Evolutionary conservation across 108 stramenopile species (phyloP).

Genomic region (Skeletonema potamos): DNA sequence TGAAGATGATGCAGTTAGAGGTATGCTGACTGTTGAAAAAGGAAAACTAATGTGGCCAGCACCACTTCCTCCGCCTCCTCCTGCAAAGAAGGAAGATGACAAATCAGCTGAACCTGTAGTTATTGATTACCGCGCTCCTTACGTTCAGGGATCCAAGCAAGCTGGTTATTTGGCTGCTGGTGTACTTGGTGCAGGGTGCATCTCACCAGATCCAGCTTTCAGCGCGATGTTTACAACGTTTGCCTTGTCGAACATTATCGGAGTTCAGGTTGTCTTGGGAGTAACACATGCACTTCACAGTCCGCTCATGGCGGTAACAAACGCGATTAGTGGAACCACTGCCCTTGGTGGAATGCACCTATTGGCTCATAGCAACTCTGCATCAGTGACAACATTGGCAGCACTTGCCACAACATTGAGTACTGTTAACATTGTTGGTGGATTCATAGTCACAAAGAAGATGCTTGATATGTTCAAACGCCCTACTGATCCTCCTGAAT

Average conservation of each 20-base stretch:
- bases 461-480: constrained; percentile 99
- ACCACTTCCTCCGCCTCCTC: constrained; percentile 75
- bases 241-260: constrained; percentile 92
- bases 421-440: constrained; percentile 95
- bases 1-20: constrained; percentile 94
- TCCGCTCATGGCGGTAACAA: constrained; percentile 98
- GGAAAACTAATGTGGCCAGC: constrained; percentile 93
- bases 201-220: constrained; percentile 92
- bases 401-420: constrained; percentile 92
- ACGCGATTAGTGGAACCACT: constrained; percentile 98
- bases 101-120: constrained; percentile 44
- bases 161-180: constrained; percentile 73
- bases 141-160: constrained; percentile 69
- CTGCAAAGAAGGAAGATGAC: constrained; percentile 51
- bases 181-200: constrained; percentile 82
- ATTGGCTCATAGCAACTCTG: constrained; percentile 75
- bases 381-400: constrained; percentile 73
- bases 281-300: constrained; percentile 97
- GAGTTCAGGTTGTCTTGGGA: constrained; percentile 95
- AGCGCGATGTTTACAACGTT: constrained; percentile 96
- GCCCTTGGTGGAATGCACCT: constrained; percentile 98
- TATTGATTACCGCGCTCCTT: constrained; percentile 82
- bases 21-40: constrained; percentile 89
- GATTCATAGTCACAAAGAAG: constrained; percentile 96
- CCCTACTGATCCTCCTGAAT: constrained; percentile 97